Conservation (phyloP, 371 early-diverging fungal species). For the Mortierella sp. region DNA sequence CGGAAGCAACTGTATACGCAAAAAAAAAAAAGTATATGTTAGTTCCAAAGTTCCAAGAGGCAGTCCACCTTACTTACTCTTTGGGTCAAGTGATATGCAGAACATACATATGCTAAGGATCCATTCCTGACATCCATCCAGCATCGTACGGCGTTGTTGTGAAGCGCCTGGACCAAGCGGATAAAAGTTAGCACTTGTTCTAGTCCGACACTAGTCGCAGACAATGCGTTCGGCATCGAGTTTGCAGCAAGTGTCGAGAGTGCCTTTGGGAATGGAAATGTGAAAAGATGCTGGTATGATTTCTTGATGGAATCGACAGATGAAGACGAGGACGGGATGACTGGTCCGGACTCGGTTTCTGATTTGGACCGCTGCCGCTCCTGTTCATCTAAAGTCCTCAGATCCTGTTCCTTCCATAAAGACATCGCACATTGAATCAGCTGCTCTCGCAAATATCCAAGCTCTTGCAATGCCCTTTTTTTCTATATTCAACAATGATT, state of each 20-base stretch:
- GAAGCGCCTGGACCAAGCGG: slow-evolving; percentile 34
- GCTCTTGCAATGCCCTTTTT: slow-evolving; percentile 46
- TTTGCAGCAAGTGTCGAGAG: not conserved
- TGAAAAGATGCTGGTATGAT: slow-evolving; percentile 39
- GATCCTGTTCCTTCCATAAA: slow-evolving; percentile 26
- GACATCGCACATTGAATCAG: slow-evolving; percentile 26
- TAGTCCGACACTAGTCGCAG: not conserved
- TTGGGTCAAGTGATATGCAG: not conserved
- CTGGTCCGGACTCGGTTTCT: not conserved
- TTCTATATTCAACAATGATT: slow-evolving; percentile 22
- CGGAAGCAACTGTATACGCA: slow-evolving; percentile 19
- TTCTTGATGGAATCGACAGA: slow-evolving; percentile 19
- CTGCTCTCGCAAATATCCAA: slow-evolving; percentile 30
- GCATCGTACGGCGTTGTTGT: slow-evolving; percentile 51
- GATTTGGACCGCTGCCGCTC: not conserved
- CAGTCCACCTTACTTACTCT: not conserved
- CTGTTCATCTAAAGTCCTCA: not conserved
- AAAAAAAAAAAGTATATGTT: not conserved
- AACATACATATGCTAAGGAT: slow-evolving; percentile 41
- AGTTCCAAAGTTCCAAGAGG: not conserved
- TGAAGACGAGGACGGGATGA: not conserved
- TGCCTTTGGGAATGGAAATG: slow-evolving; percentile 30
- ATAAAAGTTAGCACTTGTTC: slow-evolving; percentile 27
- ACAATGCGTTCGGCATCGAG: not conserved
- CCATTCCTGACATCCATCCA: slow-evolving; percentile 53